Evolutionary conservation across 257 asterid genomes (phyloP), one percentile per base, ranked within the genome.

Genomic region (Ophiorrhiza pumila): DNA sequence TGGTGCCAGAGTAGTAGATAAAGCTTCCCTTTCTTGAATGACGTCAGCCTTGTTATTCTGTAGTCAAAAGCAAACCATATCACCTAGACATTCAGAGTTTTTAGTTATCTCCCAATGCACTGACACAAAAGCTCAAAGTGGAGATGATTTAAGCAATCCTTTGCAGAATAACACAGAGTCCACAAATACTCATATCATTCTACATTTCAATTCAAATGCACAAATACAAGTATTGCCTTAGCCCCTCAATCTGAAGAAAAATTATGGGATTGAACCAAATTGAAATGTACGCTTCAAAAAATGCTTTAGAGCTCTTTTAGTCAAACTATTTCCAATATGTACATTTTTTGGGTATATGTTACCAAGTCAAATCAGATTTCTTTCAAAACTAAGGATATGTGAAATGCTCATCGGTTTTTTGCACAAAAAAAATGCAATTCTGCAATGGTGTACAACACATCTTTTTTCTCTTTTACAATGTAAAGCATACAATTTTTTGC

Each of bases 1-100:
- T 55, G 77, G 61, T 73, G 77, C 74, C 71, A 87, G 80, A 35
- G 87, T 76, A 79, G 90, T 75, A 75, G 85, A 67, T 46, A 57
- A 75, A 63, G 81, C 68, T 77, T 86, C 89, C 74, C 65, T 74
- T 61, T 83, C 87, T 35, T 85, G 86, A 76, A 77, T 57, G 79
- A 78, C 77, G 41, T 80, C 88, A 82, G 83, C 78, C 83, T 80
- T 56, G 76, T 77, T 80, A 69, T 79, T 81, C 97, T 90, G 81
- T 79, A 81, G 62, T 66, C 73, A 66, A 68, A 55, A 72, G 77
- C 61, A 77, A 71, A 76, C 65, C 65, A 65, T 61, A 76, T 62
- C 49, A 2, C 4, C 32, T 50, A 9, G 32, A 43, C 27, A 68
- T 10, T 7, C 17, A 29, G 17, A 25, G 29, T 20, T 47, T 49